These are phyloP conservation scores for Plasmodium gaboni DNA, from an alignment of 169 alveolate genomes.

Conservation along the genomic window DNA sequence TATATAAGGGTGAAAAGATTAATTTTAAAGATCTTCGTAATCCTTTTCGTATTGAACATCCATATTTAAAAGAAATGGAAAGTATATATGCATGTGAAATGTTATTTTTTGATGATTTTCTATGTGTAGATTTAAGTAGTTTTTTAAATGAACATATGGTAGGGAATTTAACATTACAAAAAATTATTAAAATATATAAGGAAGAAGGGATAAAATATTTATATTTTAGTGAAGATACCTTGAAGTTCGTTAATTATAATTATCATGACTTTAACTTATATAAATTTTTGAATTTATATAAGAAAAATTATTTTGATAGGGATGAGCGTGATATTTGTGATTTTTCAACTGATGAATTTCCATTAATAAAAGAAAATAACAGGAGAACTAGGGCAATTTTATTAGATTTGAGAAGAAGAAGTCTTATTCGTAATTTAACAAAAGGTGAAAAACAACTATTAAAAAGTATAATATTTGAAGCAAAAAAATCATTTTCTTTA, in stretches of 20 bases:
- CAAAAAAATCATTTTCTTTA: neutral
- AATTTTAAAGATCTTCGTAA: constrained; percentile 4
- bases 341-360: neutral
- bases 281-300: neutral
- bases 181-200: neutral
- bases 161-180: constrained; percentile 23
- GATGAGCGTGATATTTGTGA: constrained; percentile 7
- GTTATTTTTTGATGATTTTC: constrained; percentile 21
- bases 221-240: neutral
- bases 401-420: neutral
- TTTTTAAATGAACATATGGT: constrained; percentile 10
- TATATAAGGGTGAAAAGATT: constrained; percentile 17
- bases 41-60: constrained; percentile 14
- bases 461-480: neutral
- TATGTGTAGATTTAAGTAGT: neutral
- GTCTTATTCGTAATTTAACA: neutral
- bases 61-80: neutral
- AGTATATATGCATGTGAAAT: neutral
- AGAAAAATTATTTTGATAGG: neutral
- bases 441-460: neutral
- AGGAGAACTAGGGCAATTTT: neutral
- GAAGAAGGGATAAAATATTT: neutral
- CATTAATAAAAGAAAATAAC: constrained; percentile 19
- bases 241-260: constrained; percentile 9
- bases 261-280: neutral